Percentiles rank a stretch among this genome's conserved stretches.
Evolutionary conservation across 73 alveolate species (phyloP).

Genomic region (Blepharisma japonicum): DNA sequence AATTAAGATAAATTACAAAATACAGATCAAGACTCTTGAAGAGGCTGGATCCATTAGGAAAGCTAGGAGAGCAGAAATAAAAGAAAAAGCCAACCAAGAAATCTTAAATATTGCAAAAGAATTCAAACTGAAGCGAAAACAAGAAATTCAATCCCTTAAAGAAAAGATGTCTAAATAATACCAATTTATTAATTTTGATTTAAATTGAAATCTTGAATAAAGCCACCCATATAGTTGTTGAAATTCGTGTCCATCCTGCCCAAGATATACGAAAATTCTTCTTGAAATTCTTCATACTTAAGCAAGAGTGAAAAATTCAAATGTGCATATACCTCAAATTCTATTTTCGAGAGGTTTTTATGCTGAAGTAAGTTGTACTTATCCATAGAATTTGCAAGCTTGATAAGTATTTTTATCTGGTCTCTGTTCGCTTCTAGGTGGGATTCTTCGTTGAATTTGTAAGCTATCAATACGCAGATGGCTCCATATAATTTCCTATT

Average conservation of each 20-base stretch:
- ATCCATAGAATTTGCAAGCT: background rate
- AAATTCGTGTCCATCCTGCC: too few relatives aligned
- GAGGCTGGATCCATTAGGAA: background rate
- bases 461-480: slow-evolving; percentile 12
- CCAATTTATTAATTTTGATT: too few relatives aligned
- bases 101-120: background rate
- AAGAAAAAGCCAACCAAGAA: background rate
- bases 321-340: slow-evolving; percentile 16
- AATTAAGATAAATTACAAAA: background rate
- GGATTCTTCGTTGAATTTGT: background rate
- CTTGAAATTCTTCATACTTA: background rate
- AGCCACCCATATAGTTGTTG: too few relatives aligned
- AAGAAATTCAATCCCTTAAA: background rate
- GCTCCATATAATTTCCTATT: slow-evolving; percentile 22
- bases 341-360: background rate
- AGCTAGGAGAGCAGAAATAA: background rate
- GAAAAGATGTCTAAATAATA: background rate
- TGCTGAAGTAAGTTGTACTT: background rate
- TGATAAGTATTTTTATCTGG: too few relatives aligned
- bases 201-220: too few relatives aligned
- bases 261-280: background rate
- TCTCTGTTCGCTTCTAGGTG: too few relatives aligned
- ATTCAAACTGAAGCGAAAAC: background rate
- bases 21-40: background rate
- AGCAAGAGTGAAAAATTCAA: slow-evolving; percentile 10